Percentiles rank a stretch among this genome's conserved stretches.
Conservation (phyloP, 495 filamentous ascomycete species). For the Aspergillus campestris region DNA sequence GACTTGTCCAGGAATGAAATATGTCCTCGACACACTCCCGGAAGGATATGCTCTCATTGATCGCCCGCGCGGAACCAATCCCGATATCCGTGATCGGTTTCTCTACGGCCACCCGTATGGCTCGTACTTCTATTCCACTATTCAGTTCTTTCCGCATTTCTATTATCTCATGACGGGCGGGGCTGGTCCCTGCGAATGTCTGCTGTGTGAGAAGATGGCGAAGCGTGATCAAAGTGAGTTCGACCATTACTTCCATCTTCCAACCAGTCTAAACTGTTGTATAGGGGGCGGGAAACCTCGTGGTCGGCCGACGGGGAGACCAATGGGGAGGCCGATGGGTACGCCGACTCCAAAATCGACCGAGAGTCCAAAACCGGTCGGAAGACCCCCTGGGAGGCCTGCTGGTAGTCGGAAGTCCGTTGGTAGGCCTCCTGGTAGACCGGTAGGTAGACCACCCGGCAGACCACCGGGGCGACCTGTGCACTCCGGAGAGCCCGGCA, state of each 20-base stretch:
- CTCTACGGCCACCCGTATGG: constrained; percentile 49
- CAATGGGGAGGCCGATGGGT: not conserved
- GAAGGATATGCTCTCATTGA: constrained; percentile 45
- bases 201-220: constrained; percentile 23
- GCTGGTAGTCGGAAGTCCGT: not conserved
- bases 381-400: not conserved
- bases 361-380: not conserved
- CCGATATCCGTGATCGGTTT: constrained; percentile 35
- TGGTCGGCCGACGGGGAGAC: constrained; percentile 3
- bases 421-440: constrained; percentile 5
- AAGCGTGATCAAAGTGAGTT: constrained; percentile 7
- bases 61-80: constrained; percentile 29
- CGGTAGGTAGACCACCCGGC: constrained; percentile 5
- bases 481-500: not conserved
- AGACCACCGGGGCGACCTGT: not conserved
- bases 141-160: constrained; percentile 51
- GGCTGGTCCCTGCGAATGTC: constrained; percentile 25
- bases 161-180: constrained; percentile 44
- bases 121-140: constrained; percentile 40
- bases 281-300: constrained; percentile 16
- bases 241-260: no score
- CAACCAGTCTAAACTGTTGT: no score
- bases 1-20: constrained; percentile 28
- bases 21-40: constrained; percentile 46
- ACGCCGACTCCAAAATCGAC: not conserved